These are phyloP conservation scores for Podospora australis DNA, from an alignment of 495 filamentous ascomycete genomes.

Conservation along the genomic window DNA sequence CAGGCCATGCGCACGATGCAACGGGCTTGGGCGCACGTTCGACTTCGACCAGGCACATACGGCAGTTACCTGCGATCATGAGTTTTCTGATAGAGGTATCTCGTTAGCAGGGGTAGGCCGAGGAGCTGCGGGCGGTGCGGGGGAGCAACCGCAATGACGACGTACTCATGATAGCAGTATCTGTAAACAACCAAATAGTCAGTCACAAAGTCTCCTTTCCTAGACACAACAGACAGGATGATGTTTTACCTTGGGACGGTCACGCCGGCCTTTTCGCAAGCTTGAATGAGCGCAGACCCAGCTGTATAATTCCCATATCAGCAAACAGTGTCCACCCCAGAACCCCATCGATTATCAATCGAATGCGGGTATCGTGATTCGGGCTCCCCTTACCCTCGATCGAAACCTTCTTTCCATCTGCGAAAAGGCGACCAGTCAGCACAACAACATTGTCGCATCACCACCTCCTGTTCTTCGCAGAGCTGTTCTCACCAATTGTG, in stretches of 20 bases:
- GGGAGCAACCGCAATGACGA: constrained; percentile 7
- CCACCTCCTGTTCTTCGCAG: background rate
- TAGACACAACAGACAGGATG: background rate
- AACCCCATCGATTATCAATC: background rate
- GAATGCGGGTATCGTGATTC: background rate
- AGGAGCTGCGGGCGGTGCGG: constrained; percentile 6
- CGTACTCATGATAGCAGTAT: constrained; percentile 98
- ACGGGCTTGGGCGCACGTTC: constrained; percentile 93
- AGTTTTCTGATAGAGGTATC: constrained; percentile 61
- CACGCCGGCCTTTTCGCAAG: constrained; percentile 92
- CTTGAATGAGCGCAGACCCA: constrained; percentile 94
- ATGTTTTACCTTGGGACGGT: constrained; percentile 70
- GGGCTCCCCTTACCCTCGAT: constrained; percentile 66
- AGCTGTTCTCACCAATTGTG: constrained; percentile 66
- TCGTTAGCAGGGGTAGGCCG: constrained; percentile 23
- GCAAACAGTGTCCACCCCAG: background rate
- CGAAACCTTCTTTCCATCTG: constrained; percentile 91
- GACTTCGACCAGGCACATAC: constrained; percentile 98
- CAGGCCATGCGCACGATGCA: constrained; percentile 97
- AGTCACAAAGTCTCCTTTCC: background rate
- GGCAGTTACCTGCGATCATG: constrained; percentile 97
- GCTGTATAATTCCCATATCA: constrained; percentile 41
- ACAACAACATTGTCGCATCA: too few relatives aligned
- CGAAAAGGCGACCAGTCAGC: constrained; percentile 25
- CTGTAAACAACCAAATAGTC: constrained; percentile 42